Base-by-base conservation (phyloP, 352 stramenopile genomes). In the Peronospora farinosa region DNA sequence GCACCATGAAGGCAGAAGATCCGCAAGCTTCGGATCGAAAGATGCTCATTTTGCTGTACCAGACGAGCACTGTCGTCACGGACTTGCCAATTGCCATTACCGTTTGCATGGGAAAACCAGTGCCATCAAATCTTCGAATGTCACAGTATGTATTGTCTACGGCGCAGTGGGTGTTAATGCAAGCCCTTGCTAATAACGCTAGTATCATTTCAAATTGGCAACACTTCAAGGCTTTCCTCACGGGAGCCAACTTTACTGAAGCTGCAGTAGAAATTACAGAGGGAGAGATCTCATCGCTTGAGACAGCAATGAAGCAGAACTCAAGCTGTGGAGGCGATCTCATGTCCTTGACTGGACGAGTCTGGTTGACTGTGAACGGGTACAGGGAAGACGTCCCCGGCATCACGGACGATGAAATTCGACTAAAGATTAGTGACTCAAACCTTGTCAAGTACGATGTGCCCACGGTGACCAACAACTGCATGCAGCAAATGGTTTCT, bases 371-470 rank as follows among this genome's bases (percentile, higher is more conserved):
- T 0, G 36, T 68, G 16, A 50, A 56, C 16, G 60, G 64, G 31
- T 65, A 68, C 35, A 30, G 60, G 44, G 0, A 38, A 31, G 40
- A 60, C 2, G 40, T 51, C 4, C 49, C 55, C 0, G 21, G 16
- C 17, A 59, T 76, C 40, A 74, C 67, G 12, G 57, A 57, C 5
- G 60, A 70, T 17, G 59, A 62, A 9, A 59, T 80, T 40, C 67
- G 60, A 9, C 45, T 69, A 9, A 60, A 59, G 19, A 54, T 77
- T 27, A 60, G 63, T 16, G 55, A 75, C 12, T 76, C 67, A 1
- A 47, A 69, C 19, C 31, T 76, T 9, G 52, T 76, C 2, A 40
- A 69, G 9, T 70, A 65, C 31, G 70, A 76, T 7, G 44, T 78
- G 16, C 57, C 70, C 12, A 60, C 40, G 1, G 60, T 65, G 9